Percentiles rank a stretch among this genome's conserved stretches.
Evolutionary conservation across 306 rosid species (phyloP).

Genomic region (Abrus pulchellus): DNA sequence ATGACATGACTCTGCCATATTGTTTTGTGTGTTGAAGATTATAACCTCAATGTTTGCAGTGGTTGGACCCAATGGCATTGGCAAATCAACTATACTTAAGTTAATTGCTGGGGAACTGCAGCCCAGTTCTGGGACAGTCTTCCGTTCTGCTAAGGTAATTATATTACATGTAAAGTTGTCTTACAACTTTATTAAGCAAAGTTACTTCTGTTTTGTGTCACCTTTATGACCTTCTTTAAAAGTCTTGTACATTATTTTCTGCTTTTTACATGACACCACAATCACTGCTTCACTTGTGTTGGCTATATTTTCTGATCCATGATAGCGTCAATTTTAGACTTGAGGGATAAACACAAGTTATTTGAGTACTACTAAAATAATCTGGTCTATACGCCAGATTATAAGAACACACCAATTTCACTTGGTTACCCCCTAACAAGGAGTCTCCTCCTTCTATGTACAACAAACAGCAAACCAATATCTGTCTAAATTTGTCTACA

Average conservation of each 20-base stretch:
- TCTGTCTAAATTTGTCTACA: too few species aligned
- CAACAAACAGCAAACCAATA: too few species aligned
- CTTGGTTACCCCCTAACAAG: too few species aligned
- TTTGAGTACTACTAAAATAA: too few species aligned
- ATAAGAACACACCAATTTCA: too few species aligned
- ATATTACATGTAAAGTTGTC: constrained; percentile 22
- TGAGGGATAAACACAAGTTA: too few species aligned
- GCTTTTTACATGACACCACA: constrained; percentile 26
- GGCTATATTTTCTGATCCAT: constrained; percentile 5
- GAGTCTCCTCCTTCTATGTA: too few species aligned
- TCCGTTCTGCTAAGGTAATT: constrained; percentile 97
- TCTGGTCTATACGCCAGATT: too few species aligned
- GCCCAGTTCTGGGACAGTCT: constrained; percentile 95
- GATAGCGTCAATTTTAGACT: neutral
- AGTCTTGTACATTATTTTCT: constrained; percentile 28
- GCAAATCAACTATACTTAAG: constrained; percentile 98
- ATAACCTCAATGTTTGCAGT: constrained; percentile 65
- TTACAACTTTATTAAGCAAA: constrained; percentile 6
- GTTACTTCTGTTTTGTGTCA: constrained; percentile 19
- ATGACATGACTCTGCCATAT: constrained; percentile 33
- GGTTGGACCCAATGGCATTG: constrained; percentile 99
- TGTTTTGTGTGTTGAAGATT: constrained; percentile 40
- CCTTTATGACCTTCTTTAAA: constrained; percentile 33
- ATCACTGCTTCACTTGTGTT: constrained; percentile 34
- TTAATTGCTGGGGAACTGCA: constrained; percentile 97